Evolutionary conservation across 1,284 basidiomycete species (phyloP).

Genomic region (Moesziomyces sp.): DNA sequence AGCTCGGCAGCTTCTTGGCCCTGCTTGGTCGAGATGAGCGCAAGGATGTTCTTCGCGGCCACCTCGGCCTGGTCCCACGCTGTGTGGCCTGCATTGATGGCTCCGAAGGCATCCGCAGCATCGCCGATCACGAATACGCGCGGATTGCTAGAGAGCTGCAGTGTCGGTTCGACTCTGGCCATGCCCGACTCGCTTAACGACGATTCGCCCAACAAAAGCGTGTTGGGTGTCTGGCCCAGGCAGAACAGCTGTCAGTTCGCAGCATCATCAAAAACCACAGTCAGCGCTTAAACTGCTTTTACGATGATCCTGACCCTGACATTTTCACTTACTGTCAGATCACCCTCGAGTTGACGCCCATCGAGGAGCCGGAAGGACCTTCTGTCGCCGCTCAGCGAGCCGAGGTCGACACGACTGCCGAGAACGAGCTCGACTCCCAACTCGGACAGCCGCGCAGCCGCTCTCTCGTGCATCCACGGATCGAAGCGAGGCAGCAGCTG

Average conservation of each 20-base stretch:
- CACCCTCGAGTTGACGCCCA: slow-evolving; percentile 30
- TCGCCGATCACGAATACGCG: slow-evolving; percentile 50
- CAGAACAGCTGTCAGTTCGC: slow-evolving; percentile 29
- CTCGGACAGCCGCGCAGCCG: slow-evolving; percentile 5
- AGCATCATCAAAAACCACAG: neutral
- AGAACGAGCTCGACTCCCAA: slow-evolving; percentile 38
- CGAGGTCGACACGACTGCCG: slow-evolving; percentile 27
- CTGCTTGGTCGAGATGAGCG: slow-evolving; percentile 12
- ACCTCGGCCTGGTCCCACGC: slow-evolving; percentile 49
- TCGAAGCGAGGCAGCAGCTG: slow-evolving; percentile 43
- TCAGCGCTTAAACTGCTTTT: neutral
- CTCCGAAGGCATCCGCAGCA: slow-evolving; percentile 49
- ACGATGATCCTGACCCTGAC: neutral
- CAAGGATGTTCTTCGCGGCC: slow-evolving; percentile 31
- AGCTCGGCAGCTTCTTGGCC: slow-evolving; percentile 2
- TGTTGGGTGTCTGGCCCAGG: slow-evolving; percentile 45
- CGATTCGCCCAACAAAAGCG: slow-evolving; percentile 5
- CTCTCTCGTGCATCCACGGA: slow-evolving; percentile 44
- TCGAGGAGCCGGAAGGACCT: slow-evolving; percentile 17
- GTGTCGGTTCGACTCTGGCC: slow-evolving; percentile 27
- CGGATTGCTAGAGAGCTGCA: slow-evolving; percentile 16
- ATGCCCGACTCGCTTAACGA: slow-evolving; percentile 21
- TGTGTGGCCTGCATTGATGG: slow-evolving; percentile 52
- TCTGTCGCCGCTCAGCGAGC: slow-evolving; percentile 12
- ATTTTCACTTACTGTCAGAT: slow-evolving; percentile 19